Conservation (phyloP, 257 asterid species). For the Solanum etuberosum region DNA sequence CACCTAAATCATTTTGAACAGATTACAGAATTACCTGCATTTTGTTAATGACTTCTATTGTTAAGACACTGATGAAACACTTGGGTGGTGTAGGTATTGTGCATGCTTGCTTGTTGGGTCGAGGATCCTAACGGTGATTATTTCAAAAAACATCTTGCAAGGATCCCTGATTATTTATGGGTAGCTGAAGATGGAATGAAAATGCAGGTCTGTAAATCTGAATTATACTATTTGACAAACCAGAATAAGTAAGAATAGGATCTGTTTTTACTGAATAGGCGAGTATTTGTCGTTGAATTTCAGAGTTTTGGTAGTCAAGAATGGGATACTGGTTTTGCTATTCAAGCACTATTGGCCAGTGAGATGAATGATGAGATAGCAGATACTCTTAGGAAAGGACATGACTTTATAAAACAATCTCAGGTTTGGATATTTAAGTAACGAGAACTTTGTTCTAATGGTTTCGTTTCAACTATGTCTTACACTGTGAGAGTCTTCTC, state of each 20-base stretch:
- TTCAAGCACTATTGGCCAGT: constrained; percentile 71
- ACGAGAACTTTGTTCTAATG: rapidly evolving
- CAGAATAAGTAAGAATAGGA: not conserved
- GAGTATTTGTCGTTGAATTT: not conserved
- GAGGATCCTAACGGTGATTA: constrained; percentile 70
- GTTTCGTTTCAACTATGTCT: not conserved
- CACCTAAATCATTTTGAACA: not conserved
- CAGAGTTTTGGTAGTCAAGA: constrained; percentile 89
- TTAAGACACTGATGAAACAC: not conserved
- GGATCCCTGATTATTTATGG: constrained; percentile 72
- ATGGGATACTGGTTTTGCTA: constrained; percentile 81
- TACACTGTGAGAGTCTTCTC: not conserved
- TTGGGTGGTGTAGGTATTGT: constrained; percentile 21
- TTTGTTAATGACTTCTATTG: not conserved
- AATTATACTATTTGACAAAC: not conserved
- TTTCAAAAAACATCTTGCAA: constrained; percentile 65
- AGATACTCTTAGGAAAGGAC: constrained; percentile 60
- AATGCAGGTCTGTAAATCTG: constrained; percentile 43
- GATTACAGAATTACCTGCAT: not conserved
- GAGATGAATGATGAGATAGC: constrained; percentile 47
- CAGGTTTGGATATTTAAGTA: constrained; percentile 34
- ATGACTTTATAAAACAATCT: constrained; percentile 57
- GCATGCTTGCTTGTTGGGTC: constrained; percentile 77
- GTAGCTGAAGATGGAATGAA: constrained; percentile 83
- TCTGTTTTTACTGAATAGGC: not conserved